Evolutionary conservation across 1,139 yeast genomes (phyloP).

Genomic region (Yamadazyma blattariae): DNA sequence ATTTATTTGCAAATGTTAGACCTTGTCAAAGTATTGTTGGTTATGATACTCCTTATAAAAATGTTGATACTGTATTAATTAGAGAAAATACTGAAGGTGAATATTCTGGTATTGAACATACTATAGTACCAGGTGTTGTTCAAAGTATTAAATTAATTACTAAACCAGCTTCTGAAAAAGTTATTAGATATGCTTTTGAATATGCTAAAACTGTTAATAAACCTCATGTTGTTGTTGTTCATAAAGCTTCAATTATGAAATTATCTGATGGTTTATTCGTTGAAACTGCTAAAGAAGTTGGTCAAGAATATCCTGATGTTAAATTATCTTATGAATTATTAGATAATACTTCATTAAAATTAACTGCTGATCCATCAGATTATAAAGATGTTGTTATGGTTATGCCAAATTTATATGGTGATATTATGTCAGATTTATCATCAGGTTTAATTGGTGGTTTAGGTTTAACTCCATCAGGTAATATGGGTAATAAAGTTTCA

Average conservation of each 20-base stretch:
- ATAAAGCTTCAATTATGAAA: slow-evolving; percentile 98
- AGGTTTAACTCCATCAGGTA: slow-evolving; percentile 98
- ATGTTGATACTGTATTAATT: slow-evolving; percentile 92
- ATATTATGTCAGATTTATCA: slow-evolving; percentile 93
- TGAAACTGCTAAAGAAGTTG: slow-evolving; percentile 84
- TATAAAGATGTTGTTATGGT: slow-evolving; percentile 87
- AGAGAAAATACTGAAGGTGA: slow-evolving; percentile 99
- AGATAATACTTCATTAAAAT: slow-evolving; percentile 91
- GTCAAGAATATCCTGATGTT: slow-evolving; percentile 89
- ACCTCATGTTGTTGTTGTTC: slow-evolving; percentile 91
- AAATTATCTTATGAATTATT: slow-evolving; percentile 80
- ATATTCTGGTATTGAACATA: slow-evolving; percentile 98
- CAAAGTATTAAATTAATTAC: slow-evolving; percentile 97
- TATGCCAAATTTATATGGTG: slow-evolving; percentile 99
- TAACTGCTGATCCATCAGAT: slow-evolving; percentile 84
- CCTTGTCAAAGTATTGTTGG: slow-evolving; percentile 95
- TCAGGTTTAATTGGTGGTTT: slow-evolving; percentile 98
- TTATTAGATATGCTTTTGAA: slow-evolving; percentile 94
- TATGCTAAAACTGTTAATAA: slow-evolving; percentile 88
- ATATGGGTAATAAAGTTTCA: slow-evolving; percentile 97
- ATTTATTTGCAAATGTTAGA: slow-evolving; percentile 94
- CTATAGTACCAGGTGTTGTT: slow-evolving; percentile 96
- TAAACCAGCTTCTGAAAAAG: slow-evolving; percentile 93
- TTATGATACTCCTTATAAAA: slow-evolving; percentile 89
- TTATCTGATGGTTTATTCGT: slow-evolving; percentile 96